Evolutionary conservation across 2,329 filamentous ascomycete genomes (phyloP), one percentile per base, ranked within the genome.

Genomic region (Pestalotiopsis sp.): DNA sequence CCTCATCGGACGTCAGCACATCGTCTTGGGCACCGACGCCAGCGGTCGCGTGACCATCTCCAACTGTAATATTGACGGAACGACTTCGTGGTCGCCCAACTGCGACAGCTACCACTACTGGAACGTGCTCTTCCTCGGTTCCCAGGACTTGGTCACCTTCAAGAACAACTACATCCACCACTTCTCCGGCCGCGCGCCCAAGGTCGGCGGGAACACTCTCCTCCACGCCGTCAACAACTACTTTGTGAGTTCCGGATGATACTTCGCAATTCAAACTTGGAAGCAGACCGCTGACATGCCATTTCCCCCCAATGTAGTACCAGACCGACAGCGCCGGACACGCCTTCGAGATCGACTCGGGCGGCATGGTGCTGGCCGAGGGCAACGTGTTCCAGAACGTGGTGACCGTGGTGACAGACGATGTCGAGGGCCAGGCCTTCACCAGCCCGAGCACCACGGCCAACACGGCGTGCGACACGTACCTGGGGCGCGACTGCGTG

Each of bases 181-280:
- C 78, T 85, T 84, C 63, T 85, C 82, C 13, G 88, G 88, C 68
- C 87, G 88, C 66, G 80, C 81, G 13, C 88, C 87, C 72, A 89
- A 90, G 80, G 81, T 90, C 25, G 82, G 82, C 23, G 86, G 86
- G 76, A 87, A 87, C 67, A 83, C 89, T 59, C 80, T 83, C 20
- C 78, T 90, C 66, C 88, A 90, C 78, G 86, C 85, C 57, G 86
- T 89, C 76, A 90, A 89, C 85, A 90, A 90, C 83, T 89, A 86
- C 83, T 89, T 83, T 80, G 45, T 52, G 9, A 52, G 45, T n/a
- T 0, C 4, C 11, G 7, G 1, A 31, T 31, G 31, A 9, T 2
- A 4, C 17, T 52, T 52, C 6, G 6, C 7, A 4, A 0, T 23
- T 4, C 5, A 52, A 52, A 1, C 45, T 4, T 0, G 7, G 2